Base-by-base conservation (phyloP, 495 filamentous ascomycete genomes). In the Penicillium subrubescens region DNA sequence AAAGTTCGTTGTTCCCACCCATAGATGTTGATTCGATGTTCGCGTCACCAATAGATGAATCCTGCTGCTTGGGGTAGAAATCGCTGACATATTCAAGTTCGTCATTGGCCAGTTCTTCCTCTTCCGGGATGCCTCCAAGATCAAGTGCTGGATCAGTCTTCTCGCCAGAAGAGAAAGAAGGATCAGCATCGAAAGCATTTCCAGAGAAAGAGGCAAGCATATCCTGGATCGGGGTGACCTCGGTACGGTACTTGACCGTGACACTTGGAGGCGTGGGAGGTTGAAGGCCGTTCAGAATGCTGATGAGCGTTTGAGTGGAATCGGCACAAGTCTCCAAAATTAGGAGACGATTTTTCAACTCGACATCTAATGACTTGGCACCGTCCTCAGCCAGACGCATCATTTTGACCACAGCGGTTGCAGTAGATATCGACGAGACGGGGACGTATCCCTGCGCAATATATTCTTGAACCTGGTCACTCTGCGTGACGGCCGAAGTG, bases 301-400 rank as follows among this genome's bases (percentile, higher is more conserved):
- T 87, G 56, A 96, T 88, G 3, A 99, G 84, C 0, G 96, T 98
- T 69, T 97, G 93, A 0, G 95, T 98, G 11, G 96, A 98, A 75
- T 99, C 96, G 17, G 96, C 95, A 71, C 96, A 98, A 5, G 93
- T 92, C 73, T 99, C 96, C 17, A 99, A 81, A 25, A 99, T 88
- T 31, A 98, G 81, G 2, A 99, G 81, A 71, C 95, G 90, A 71
- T 96, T 92, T 46, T 84, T 86, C 10, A 97, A 67, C 63, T 97
- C 91, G 3, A 97, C 84, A 67, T 95, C 92, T 11, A 96, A 73
- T 39, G 86, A 86, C 60, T 88, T 87, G 12, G 84, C 80, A 0
- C 82, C 86, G 33, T 86, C 82, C 0, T 81, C 79, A 44, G 77
- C 78, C 25, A 74, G 68, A 12, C 81, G 82, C 11, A 83, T 76